phyloP scores from a whole-genome alignment of 345 rosid species.

The Chamaenerion angustifolium region DNA sequence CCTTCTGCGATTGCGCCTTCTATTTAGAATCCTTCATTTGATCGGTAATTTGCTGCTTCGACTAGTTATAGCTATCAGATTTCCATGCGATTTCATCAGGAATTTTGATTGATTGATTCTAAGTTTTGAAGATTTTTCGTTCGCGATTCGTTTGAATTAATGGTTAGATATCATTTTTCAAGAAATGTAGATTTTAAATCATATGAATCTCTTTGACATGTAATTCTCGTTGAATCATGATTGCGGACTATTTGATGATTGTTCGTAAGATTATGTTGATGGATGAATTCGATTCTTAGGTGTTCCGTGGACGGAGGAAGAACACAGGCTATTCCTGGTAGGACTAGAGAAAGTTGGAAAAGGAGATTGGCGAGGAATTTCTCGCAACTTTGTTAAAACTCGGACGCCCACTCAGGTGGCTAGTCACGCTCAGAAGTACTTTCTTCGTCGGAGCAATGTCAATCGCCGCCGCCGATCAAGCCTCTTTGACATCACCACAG shows the following conservation, averaged over 20 bases:
- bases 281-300: constrained; percentile 15
- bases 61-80: no score
- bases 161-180: no score
- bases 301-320: constrained; percentile 55
- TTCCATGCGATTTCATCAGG: no score
- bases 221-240: no score
- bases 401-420: constrained; percentile 63
- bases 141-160: no score
- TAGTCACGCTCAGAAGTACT: constrained; percentile 55
- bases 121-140: no score
- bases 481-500: constrained; percentile 30
- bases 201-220: no score
- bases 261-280: not conserved
- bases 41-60: no score
- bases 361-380: constrained; percentile 60
- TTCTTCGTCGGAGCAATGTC: constrained; percentile 32
- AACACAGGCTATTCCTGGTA: constrained; percentile 31
- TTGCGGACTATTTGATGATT: not conserved
- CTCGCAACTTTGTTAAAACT: constrained; percentile 37
- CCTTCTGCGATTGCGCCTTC: no score
- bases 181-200: no score
- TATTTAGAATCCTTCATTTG: no score
- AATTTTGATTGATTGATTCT: no score
- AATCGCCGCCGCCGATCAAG: constrained; percentile 40
- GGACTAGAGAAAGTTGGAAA: constrained; percentile 50